Base-by-base conservation (phyloP, 1,284 basidiomycete genomes). In the Lignosus rhinocerotis region DNA sequence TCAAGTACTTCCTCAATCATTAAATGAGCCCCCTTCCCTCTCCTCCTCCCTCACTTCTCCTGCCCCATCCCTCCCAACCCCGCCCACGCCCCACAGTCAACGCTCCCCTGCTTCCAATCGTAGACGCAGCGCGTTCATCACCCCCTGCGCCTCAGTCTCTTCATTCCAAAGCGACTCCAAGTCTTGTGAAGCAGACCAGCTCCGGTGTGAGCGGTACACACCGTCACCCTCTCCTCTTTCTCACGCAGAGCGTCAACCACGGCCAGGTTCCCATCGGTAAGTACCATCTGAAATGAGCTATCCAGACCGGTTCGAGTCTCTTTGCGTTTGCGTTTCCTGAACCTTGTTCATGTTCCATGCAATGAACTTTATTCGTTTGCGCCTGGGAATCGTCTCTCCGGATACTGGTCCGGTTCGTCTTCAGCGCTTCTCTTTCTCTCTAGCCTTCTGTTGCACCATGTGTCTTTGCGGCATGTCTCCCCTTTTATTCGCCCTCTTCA, bases 201-300 rank as follows among this genome's bases (percentile, higher is more conserved):
- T 46, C 33, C 55, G 43, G 51, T 58, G 58, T 54, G 68, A 61
- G 51, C 62, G 57, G 44, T 53, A 52, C 53, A 65, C 69, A 39
- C 66, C 70, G 51, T 67, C 68, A 33, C 67, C 65, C 38, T 68
- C 67, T 41, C 66, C 69, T 55, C 67, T 64, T 58, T 62, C 65
- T 43, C 63, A 65, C 55, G 63, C 64, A 50, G 46, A 62, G 53
- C 63, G 60, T 57, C 33, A 46, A 45, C 33, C 45, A 41, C 62
- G 52, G 39, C 41, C 45, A 25, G 34, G 46, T 48, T 63, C 67
- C 16, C 58, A 63, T 58, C 68, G 69, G 71, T 72, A 60, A 65
- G 71, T 69, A 25, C 34, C 51, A 47, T 51, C 54, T 52, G 43
- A 47, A 43, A 55, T 33, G 49, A 48, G 49, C 53, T 44, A 55